Base-by-base conservation (phyloP, 2,329 filamentous ascomycete species). In the Talaromyces atroroseus region DNA sequence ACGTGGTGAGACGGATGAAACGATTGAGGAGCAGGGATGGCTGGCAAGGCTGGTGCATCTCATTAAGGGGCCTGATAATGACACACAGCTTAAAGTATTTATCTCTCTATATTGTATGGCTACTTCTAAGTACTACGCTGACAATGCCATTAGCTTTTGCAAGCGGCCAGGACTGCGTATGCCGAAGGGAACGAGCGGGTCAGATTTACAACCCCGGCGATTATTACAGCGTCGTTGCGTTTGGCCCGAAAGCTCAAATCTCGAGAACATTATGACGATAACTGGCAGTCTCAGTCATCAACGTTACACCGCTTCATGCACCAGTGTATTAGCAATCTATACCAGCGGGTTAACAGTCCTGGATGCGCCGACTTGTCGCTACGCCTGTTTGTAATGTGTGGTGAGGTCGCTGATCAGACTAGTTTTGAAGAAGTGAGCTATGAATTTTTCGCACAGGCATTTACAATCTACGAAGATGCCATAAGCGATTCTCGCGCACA, bases 401-500 rank as follows among this genome's bases (percentile, higher is more conserved):
- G 94, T 21, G 92, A 96, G 75, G 88, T 95, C 32, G 92, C 94
- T 11, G 92, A 96, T 65, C 87, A 94, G 72, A 90, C 86, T 11
- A 89, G 88, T 2, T 95, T 95, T 64, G 92, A 99, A 70, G 94
- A 99, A 74, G 90, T 96, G 44, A 89, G 91, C 11, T 99, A 99
- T 71, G 94, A 99, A 69, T 99, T 95, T 77, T 97, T 96, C 65
- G 94, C 94, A 0, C 94, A 99, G 72, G 92, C 94, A 0, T 99
- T 99, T 66, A 97, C 92, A 0, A 90, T 97, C 8, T 99, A 99
- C 68, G 94, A 99, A 70, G 94, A 99, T 72, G 88, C 90, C 0
- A 89, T 99, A 61, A 94, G 90, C 60, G 95, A 99, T 71, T 96
- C 91, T 16, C 87, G 95, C 71, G 92, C 92, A 14, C 94, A 99